Evolutionary conservation across 2,329 filamentous ascomycete genomes (phyloP).

Genomic region (Monosporascus sp.): DNA sequence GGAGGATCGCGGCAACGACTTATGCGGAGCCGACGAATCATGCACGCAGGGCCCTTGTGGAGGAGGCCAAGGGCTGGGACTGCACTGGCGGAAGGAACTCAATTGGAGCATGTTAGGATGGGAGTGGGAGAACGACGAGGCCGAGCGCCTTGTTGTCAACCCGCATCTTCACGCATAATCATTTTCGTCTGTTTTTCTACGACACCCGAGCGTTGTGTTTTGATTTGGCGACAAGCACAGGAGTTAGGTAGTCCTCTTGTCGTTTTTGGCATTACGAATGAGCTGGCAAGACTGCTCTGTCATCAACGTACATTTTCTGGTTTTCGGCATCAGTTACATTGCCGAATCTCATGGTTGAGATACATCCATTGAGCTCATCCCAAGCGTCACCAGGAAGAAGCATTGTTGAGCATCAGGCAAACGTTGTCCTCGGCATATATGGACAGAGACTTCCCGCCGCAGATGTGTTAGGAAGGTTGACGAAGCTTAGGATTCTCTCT

Average conservation of each 20-base stretch:
- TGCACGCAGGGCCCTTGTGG: slow-evolving; percentile 32
- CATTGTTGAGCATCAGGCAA: background rate
- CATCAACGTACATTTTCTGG: background rate
- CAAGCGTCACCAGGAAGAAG: too few relatives aligned
- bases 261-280: slow-evolving; percentile 24
- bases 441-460: too few relatives aligned
- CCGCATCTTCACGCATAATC: slow-evolving; percentile 44
- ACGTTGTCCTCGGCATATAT: background rate
- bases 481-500: too few relatives aligned
- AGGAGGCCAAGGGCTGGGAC: slow-evolving; percentile 57
- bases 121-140: slow-evolving; percentile 58
- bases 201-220: slow-evolving; percentile 18
- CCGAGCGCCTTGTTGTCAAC: slow-evolving; percentile 36
- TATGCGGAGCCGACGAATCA: slow-evolving; percentile 16
- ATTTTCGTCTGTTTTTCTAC: slow-evolving; percentile 28
- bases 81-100: slow-evolving; percentile 70
- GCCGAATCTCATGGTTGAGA: background rate
- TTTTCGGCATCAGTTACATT: background rate
- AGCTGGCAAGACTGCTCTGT: slow-evolving; percentile 1
- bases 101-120: slow-evolving; percentile 83
- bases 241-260: slow-evolving; percentile 48
- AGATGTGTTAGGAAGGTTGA: too few relatives aligned
- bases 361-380: too few relatives aligned
- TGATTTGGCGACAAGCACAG: slow-evolving; percentile 34
- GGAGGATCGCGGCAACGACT: slow-evolving; percentile 56